These are phyloP conservation scores for Puccinia hordei DNA, from an alignment of 1,284 basidiomycete genomes.

Conservation along the genomic window DNA sequence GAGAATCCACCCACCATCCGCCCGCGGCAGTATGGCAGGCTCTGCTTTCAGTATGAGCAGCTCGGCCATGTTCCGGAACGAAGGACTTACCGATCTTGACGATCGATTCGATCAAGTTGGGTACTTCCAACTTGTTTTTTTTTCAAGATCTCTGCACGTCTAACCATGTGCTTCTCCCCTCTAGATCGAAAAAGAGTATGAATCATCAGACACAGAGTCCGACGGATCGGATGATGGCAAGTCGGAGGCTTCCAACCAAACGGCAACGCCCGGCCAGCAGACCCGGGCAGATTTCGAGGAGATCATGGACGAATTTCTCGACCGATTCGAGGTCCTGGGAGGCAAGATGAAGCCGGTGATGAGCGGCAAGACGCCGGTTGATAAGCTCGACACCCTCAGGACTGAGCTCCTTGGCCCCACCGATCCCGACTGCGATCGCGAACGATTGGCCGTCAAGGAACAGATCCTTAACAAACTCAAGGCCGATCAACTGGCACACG, in stretches of 20 bases:
- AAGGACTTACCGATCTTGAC: slow-evolving; percentile 82
- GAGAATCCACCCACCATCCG: slow-evolving; percentile 65
- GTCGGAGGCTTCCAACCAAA: slow-evolving; percentile 51
- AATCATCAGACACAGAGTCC: slow-evolving; percentile 66
- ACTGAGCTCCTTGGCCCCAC: slow-evolving; percentile 1
- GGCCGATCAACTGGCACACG: slow-evolving; percentile 53
- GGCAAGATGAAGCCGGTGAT: slow-evolving; percentile 41
- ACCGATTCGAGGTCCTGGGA: slow-evolving; percentile 39
- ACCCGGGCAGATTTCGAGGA: slow-evolving; percentile 29
- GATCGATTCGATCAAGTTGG: slow-evolving; percentile 88
- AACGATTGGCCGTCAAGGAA: slow-evolving; percentile 26
- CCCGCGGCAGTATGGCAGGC: slow-evolving; percentile 68
- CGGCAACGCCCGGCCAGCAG: background rate
- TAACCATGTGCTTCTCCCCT: background rate
- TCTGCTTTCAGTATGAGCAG: slow-evolving; percentile 96
- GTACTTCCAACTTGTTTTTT: slow-evolving; percentile 34
- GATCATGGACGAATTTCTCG: slow-evolving; percentile 40
- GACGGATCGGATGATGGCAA: slow-evolving; percentile 59
- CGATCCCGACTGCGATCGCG: background rate
- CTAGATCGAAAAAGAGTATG: slow-evolving; percentile 69
- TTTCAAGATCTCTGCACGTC: no score
- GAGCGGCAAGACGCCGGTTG: slow-evolving; percentile 11
- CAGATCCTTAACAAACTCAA: slow-evolving; percentile 53
- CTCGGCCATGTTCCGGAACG: slow-evolving; percentile 90
- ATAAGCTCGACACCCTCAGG: slow-evolving; percentile 28